Evolutionary conservation across 306 rosid species (phyloP).

Genomic region (Castanopsis chinensis): DNA sequence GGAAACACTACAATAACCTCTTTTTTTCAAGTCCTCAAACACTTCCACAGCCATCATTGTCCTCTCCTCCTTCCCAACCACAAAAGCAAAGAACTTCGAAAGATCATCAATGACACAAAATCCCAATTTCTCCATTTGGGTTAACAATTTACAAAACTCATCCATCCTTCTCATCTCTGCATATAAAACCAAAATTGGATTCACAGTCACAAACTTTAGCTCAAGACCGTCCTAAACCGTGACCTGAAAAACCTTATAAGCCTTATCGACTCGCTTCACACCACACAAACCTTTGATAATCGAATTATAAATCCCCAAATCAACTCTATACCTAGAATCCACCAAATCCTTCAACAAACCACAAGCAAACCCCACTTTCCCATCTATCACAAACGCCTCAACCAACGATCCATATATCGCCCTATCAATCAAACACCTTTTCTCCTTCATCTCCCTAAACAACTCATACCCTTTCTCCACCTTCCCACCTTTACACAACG

Average conservation of each 20-base stretch:
- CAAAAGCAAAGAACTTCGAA: conserved; percentile 42
- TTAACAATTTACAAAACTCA: conserved; percentile 52
- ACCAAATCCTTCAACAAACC: conserved; percentile 75
- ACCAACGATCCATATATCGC: conserved; percentile 57
- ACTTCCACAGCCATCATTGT: conserved; percentile 40
- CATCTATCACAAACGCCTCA: conserved; percentile 60
- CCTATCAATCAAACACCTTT: conserved; percentile 70
- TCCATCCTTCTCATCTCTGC: conserved; percentile 47
- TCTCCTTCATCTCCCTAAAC: conserved; percentile 80
- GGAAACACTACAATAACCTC: conserved; percentile 43
- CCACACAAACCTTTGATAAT: conserved; percentile 76
- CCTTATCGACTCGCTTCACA: conserved; percentile 58
- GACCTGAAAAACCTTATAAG: conserved; percentile 61
- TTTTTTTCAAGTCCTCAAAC: conserved; percentile 49
- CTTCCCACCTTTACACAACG: conserved; percentile 57
- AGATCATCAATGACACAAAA: conserved; percentile 50
- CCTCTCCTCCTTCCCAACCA: conserved; percentile 52
- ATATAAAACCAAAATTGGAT: conserved; percentile 54
- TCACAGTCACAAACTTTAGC: conserved; percentile 48
- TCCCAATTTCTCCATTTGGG: conserved; percentile 56
- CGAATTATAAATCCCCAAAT: conserved; percentile 65
- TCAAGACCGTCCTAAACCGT: conserved; percentile 58
- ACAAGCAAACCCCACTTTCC: conserved; percentile 60
- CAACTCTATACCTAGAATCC: conserved; percentile 69
- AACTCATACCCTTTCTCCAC: conserved; percentile 58